Percentiles rank a stretch among this genome's conserved stretches.
Conservation (phyloP, 495 filamentous ascomycete species). For the Aspergillus baeticus region DNA sequence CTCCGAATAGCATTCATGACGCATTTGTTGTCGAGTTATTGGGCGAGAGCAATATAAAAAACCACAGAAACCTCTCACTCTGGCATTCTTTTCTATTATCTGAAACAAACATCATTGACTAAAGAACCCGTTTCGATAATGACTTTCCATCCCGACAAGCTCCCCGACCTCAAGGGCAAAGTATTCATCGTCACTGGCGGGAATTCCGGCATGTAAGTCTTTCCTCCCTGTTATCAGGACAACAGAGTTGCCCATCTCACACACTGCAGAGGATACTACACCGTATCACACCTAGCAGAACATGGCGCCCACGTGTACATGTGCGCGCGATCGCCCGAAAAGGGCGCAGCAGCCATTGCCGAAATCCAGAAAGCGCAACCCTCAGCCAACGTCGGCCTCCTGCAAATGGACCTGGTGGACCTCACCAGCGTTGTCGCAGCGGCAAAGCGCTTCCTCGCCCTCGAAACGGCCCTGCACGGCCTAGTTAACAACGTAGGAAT, state of each 20-base stretch:
- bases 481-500: background rate
- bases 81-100: too few relatives aligned
- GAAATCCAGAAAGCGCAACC: background rate
- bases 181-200: background rate
- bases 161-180: background rate
- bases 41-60: too few relatives aligned
- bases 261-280: background rate
- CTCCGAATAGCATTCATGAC: too few relatives aligned
- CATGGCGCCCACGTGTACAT: constrained; percentile 1
- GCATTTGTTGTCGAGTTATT: too few relatives aligned
- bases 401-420: background rate
- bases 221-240: too few relatives aligned
- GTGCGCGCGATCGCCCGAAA: background rate
- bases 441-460: background rate
- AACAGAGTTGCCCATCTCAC: too few relatives aligned
- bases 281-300: background rate
- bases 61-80: too few relatives aligned
- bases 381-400: background rate
- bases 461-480: background rate
- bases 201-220: background rate
- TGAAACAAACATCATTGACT: too few relatives aligned
- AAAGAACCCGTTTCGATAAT: too few relatives aligned
- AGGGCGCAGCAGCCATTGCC: background rate
- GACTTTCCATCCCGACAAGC: too few relatives aligned
- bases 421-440: background rate